phyloP scores from a whole-genome alignment of 2,329 filamentous ascomycete genomes.

The Aspergillus carbonarius region DNA sequence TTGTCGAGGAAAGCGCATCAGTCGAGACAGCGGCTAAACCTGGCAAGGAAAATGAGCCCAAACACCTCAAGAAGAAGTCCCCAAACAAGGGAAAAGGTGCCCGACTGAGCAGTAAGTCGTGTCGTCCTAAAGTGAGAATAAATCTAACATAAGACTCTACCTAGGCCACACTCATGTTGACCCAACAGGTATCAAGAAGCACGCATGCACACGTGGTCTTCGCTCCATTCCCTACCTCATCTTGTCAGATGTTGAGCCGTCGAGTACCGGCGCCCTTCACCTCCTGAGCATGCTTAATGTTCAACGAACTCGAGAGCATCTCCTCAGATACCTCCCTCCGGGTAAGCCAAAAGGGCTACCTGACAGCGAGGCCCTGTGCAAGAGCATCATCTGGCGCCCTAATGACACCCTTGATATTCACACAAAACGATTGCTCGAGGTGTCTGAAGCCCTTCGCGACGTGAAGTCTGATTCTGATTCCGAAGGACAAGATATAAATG shows the following conservation, averaged over 20 bases:
- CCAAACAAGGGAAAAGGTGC: slow-evolving; percentile 17
- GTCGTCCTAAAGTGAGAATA: not conserved
- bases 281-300: slow-evolving; percentile 30
- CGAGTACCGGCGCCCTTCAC: slow-evolving; percentile 27
- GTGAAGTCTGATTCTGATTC: slow-evolving; percentile 10
- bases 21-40: slow-evolving; percentile 6
- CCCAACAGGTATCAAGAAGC: slow-evolving; percentile 24
- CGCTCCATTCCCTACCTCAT: slow-evolving; percentile 38
- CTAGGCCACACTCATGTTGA: slow-evolving; percentile 13
- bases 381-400: slow-evolving; percentile 32
- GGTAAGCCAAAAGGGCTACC: slow-evolving; percentile 26
- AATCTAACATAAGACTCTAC: slow-evolving; percentile 4
- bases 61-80: slow-evolving; percentile 20
- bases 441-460: slow-evolving; percentile 16
- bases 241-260: slow-evolving; percentile 25
- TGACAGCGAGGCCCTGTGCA: slow-evolving; percentile 13
- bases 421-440: slow-evolving; percentile 24
- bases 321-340: slow-evolving; percentile 30
- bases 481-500: slow-evolving; percentile 8
- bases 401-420: slow-evolving; percentile 21
- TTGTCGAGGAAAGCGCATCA: not conserved
- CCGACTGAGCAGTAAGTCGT: slow-evolving; percentile 14
- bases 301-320: slow-evolving; percentile 28
- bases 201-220: slow-evolving; percentile 33
- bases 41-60: slow-evolving; percentile 21